Conservation (phyloP, 73 alveolate genomes). For the Stentor roeselii region DNA sequence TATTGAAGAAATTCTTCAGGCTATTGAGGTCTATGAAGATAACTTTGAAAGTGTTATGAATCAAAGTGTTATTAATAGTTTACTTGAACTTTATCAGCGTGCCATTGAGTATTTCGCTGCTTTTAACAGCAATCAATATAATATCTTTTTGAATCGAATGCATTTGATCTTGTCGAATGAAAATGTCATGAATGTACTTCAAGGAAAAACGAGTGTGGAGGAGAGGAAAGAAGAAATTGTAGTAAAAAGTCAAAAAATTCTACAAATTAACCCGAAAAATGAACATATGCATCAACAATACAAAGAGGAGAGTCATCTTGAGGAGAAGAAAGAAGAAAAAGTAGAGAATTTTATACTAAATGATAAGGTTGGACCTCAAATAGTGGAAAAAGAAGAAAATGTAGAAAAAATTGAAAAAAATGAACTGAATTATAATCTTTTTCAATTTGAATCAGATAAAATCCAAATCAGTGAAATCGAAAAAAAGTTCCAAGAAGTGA, state of each 20-base stretch:
- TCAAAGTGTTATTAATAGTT: constrained; percentile 29
- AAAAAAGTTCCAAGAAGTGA: too few species aligned
- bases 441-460: too few species aligned
- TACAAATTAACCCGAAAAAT: too few species aligned
- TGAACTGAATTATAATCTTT: too few species aligned
- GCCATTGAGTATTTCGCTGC: constrained; percentile 71
- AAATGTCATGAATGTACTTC: constrained; percentile 41
- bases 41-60: constrained; percentile 35
- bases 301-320: constrained; percentile 6
- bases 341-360: not conserved
- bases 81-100: constrained; percentile 47
- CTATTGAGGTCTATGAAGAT: constrained; percentile 49
- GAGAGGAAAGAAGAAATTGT: not conserved
- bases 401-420: not conserved
- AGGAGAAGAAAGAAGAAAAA: not conserved
- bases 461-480: too few species aligned
- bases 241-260: too few species aligned
- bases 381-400: not conserved
- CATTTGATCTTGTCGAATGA: constrained; percentile 43
- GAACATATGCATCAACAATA: constrained; percentile 16
- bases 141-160: constrained; percentile 55
- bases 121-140: constrained; percentile 36
- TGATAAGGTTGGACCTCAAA: not conserved
- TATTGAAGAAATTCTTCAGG: constrained; percentile 42
- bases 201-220: constrained; percentile 27